Evolutionary conservation across 345 rosid genomes (phyloP), one percentile per base, ranked within the genome.

Genomic region (Orychophragmus violaceus): DNA sequence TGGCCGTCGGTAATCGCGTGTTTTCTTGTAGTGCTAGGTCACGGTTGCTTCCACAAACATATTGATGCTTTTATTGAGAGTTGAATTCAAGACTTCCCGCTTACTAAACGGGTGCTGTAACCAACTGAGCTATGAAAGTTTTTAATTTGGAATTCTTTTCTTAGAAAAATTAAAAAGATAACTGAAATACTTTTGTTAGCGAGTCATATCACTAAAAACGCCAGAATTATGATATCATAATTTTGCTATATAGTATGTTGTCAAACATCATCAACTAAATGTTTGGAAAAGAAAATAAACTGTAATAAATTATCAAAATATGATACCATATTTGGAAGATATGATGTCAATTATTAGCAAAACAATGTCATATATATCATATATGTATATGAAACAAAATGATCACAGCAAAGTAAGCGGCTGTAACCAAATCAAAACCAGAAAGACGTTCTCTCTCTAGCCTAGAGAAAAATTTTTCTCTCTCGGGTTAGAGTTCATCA

Each of bases 401-500:
- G 21, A 23, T 14, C 22, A 30, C 28, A 4, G 28, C 8, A 62
- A 45, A 70, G 54, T 33, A 52, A 70, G 48, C 7, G 49, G 68
- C 36, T 22, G 37, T 14, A 24, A 64, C 36, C 60, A 72, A 39
- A 71, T 25, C 58, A 63, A 55, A 63, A 55, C 64, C 51, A 56
- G n/a, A n/a, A n/a, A n/a, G n/a, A n/a, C n/a, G n/a, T n/a, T n/a
- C n/a, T n/a, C n/a, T n/a, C n/a, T n/a, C n/a, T n/a, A n/a, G n/a
- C n/a, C n/a, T n/a, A n/a, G n/a, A n/a, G n/a, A n/a, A n/a, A n/a
- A n/a, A n/a, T n/a, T n/a, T n/a, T n/a, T n/a, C n/a, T n/a, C n/a
- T n/a, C n/a, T n/a, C n/a, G n/a, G n/a, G n/a, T n/a, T n/a, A n/a
- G n/a, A n/a, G n/a, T n/a, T n/a, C n/a, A n/a, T n/a, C n/a, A n/a